Percentiles rank a stretch among this genome's conserved stretches.
These are phyloP conservation scores for Aspergillus calidoustus DNA, from an alignment of 2,329 filamentous ascomycete genomes.

Conservation along the genomic window DNA sequence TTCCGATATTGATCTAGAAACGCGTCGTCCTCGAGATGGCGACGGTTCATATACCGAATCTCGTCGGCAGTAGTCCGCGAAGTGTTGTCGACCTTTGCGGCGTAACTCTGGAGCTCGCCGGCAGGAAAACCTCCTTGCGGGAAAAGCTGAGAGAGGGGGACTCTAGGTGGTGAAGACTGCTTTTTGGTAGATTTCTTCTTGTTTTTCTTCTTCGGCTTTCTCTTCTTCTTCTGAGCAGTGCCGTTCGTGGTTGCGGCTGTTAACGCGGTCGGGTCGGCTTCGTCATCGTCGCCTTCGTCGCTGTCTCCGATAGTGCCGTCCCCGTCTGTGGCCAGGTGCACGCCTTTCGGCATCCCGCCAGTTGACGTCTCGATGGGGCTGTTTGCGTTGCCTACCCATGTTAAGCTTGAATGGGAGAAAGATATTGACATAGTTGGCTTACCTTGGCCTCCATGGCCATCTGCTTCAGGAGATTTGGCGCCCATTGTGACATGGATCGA, in stretches of 20 bases:
- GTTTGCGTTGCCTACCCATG: constrained; percentile 4
- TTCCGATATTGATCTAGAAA: constrained; percentile 61
- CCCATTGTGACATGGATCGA: constrained; percentile 15
- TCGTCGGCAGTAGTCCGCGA: constrained; percentile 55
- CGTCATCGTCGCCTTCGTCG: constrained; percentile 15
- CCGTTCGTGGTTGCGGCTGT: background rate
- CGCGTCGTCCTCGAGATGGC: constrained; percentile 49
- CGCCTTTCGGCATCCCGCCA: constrained; percentile 13
- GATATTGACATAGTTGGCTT: background rate
- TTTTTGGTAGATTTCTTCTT: constrained; percentile 39
- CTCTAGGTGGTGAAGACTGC: constrained; percentile 54
- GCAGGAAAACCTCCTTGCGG: constrained; percentile 49
- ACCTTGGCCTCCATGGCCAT: constrained; percentile 10
- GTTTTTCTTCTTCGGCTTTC: constrained; percentile 39
- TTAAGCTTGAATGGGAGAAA: background rate
- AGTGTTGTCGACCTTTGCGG: constrained; percentile 45
- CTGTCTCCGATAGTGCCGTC: constrained; percentile 12
- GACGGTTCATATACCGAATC: constrained; percentile 45
- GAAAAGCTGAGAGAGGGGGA: constrained; percentile 53
- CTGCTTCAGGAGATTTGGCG: constrained; percentile 11
- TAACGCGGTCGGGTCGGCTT: constrained; percentile 12
- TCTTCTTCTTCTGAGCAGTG: constrained; percentile 19
- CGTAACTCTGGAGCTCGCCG: constrained; percentile 53
- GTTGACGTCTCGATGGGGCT: background rate
- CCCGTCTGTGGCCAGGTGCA: constrained; percentile 12